Evolutionary conservation across 371 early-diverging fungal genomes (phyloP).

Genomic region (Mucor lusitanicus): DNA sequence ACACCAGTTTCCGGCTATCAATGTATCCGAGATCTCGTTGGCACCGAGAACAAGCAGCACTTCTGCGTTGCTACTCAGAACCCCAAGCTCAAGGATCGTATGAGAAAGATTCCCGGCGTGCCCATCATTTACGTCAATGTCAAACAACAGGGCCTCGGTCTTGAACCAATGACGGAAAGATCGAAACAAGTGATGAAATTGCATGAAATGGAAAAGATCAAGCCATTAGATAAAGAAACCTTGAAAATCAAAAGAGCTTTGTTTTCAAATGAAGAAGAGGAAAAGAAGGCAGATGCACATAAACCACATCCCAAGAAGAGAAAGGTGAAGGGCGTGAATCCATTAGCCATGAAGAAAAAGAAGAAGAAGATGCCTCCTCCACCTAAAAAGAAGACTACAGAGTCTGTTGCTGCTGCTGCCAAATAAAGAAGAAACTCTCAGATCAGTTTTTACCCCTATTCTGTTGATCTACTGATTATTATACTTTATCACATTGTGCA

Average conservation of each 20-base stretch:
- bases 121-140: slow-evolving; percentile 86
- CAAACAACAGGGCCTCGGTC: slow-evolving; percentile 34
- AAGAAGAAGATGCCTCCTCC: slow-evolving; percentile 48
- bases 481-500: neutral
- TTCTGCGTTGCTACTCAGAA: slow-evolving; percentile 87
- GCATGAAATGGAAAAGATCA: slow-evolving; percentile 48
- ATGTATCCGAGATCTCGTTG: slow-evolving; percentile 78
- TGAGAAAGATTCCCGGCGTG: slow-evolving; percentile 79
- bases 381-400: slow-evolving; percentile 22
- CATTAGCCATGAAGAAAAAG: slow-evolving; percentile 83
- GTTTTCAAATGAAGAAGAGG: slow-evolving; percentile 8
- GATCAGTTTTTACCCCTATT: no score
- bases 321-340: slow-evolving; percentile 78
- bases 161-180: slow-evolving; percentile 74
- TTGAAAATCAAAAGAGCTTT: slow-evolving; percentile 49
- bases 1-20: slow-evolving; percentile 60
- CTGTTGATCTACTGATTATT: no score
- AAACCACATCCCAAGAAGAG: slow-evolving; percentile 25
- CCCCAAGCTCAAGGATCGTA: slow-evolving; percentile 57
- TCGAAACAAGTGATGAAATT: slow-evolving; percentile 9
- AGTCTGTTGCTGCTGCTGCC: neutral
- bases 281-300: neutral
- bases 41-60: slow-evolving; percentile 70
- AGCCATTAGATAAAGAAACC: slow-evolving; percentile 54
- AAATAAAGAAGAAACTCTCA: no score